Conservation (phyloP, 1,139 yeast genomes). For the Saccharomycopsis hybrid region DNA sequence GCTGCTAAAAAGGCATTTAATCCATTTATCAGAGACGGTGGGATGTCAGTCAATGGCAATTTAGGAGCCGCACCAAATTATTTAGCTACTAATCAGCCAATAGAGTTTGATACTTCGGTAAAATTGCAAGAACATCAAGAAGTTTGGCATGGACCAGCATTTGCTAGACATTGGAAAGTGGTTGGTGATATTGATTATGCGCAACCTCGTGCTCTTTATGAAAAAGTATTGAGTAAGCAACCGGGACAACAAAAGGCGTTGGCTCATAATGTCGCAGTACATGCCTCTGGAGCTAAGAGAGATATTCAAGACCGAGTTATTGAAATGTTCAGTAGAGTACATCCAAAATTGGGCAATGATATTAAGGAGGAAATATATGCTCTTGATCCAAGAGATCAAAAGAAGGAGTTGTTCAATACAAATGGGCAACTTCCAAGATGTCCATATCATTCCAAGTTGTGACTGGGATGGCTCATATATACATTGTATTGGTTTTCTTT, state of each 20-base stretch:
- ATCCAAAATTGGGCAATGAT: slow-evolving; percentile 52
- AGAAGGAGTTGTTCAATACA: slow-evolving; percentile 16
- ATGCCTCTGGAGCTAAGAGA: slow-evolving; percentile 63
- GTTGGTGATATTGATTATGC: slow-evolving; percentile 60
- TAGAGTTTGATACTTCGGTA: slow-evolving; percentile 38
- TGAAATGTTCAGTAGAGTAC: slow-evolving; percentile 70
- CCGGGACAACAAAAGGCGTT: slow-evolving; percentile 77
- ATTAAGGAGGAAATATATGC: slow-evolving; percentile 59
- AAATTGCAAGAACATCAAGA: slow-evolving; percentile 61
- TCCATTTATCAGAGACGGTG: slow-evolving; percentile 82
- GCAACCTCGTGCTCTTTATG: slow-evolving; percentile 63
- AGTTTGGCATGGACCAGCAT: slow-evolving; percentile 82
- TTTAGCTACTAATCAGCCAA: slow-evolving; percentile 49
- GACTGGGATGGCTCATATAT: too few relatives aligned
- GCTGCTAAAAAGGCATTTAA: slow-evolving; percentile 44
- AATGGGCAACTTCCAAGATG: slow-evolving; percentile 13
- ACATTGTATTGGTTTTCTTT: too few relatives aligned
- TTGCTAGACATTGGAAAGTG: slow-evolving; percentile 82
- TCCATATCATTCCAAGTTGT: slow-evolving; percentile 20
- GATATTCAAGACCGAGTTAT: slow-evolving; percentile 75
- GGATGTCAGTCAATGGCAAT: slow-evolving; percentile 78
- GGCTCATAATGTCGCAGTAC: slow-evolving; percentile 79
- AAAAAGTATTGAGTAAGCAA: slow-evolving; percentile 66
- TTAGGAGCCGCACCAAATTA: slow-evolving; percentile 82
- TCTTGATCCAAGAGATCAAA: slow-evolving; percentile 36